These are phyloP conservation scores for Inga laurina DNA, from an alignment of 306 rosid species.

Conservation along the genomic window DNA sequence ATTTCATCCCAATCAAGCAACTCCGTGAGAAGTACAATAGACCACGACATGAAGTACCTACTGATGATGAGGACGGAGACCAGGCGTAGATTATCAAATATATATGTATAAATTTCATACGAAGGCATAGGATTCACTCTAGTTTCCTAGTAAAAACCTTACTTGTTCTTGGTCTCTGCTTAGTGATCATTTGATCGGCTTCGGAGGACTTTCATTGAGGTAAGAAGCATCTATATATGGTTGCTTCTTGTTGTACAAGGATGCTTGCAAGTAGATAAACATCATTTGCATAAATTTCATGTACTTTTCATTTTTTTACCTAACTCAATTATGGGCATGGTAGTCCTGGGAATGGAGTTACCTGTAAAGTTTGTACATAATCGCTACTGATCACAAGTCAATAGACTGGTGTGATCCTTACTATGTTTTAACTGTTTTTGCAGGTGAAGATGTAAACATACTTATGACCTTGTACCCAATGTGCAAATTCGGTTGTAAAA, in stretches of 20 bases:
- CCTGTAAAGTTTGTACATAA: not conserved
- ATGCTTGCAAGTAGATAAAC: not conserved
- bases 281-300: conserved; percentile 5
- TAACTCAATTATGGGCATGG: not conserved
- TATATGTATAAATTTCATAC: too few species aligned
- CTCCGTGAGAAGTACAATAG: conserved; percentile 79
- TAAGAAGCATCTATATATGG: conserved; percentile 9
- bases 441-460: too few species aligned
- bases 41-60: conserved; percentile 83
- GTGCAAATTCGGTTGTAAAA: too few species aligned
- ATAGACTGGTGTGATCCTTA: not conserved
- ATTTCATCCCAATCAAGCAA: conserved; percentile 90
- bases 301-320: conserved; percentile 11
- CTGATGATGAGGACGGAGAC: conserved; percentile 53
- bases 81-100: conserved; percentile 35
- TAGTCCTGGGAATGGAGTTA: not conserved
- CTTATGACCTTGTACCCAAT: too few species aligned
- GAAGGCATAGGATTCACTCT: not conserved
- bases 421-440: not conserved
- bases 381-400: not conserved
- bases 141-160: conserved; percentile 1
- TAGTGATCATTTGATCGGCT: not conserved
- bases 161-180: not conserved
- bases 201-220: not conserved
- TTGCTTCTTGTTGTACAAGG: not conserved